Evolutionary conservation across 257 asterid genomes (phyloP).

Genomic region (Mentha longifolia): DNA sequence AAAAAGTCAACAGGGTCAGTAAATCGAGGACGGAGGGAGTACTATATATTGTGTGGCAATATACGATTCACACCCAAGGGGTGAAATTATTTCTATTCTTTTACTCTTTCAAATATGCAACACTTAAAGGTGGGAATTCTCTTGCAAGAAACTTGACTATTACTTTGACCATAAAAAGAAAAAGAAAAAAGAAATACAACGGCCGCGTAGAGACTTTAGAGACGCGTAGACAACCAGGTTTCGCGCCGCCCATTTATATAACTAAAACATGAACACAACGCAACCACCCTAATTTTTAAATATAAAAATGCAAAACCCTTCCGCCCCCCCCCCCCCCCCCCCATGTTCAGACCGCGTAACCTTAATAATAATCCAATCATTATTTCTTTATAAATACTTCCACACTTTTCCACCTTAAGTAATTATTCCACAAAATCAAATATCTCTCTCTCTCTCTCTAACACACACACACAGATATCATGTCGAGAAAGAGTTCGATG

Average conservation of each 20-base stretch:
- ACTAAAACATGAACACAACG: slow-evolving; percentile 6
- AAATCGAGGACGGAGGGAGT: too few relatives aligned
- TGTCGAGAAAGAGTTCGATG: slow-evolving; percentile 45
- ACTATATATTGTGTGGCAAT: too few relatives aligned
- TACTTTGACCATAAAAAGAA: too few relatives aligned
- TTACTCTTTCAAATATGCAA: too few relatives aligned
- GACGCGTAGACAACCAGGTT: slow-evolving; percentile 48
- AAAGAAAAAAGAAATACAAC: background rate
- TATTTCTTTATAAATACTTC: slow-evolving; percentile 29
- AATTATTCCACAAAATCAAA: background rate
- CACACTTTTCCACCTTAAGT: background rate
- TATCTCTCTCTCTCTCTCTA: background rate
- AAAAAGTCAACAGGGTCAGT: too few relatives aligned
- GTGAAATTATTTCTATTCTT: too few relatives aligned
- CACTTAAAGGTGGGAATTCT: too few relatives aligned
- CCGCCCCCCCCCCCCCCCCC: background rate
- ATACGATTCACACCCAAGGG: too few relatives aligned
- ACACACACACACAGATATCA: slow-evolving; percentile 23
- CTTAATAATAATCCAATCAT: slow-evolving; percentile 21
- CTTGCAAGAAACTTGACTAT: too few relatives aligned
- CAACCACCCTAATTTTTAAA: slow-evolving; percentile 10
- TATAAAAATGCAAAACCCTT: background rate
- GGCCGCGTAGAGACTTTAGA: slow-evolving; percentile 52
- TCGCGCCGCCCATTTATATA: slow-evolving; percentile 38
- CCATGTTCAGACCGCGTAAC: slow-evolving; percentile 45